phyloP scores from a whole-genome alignment of 75 land plant species.

The Pinus taeda region DNA sequence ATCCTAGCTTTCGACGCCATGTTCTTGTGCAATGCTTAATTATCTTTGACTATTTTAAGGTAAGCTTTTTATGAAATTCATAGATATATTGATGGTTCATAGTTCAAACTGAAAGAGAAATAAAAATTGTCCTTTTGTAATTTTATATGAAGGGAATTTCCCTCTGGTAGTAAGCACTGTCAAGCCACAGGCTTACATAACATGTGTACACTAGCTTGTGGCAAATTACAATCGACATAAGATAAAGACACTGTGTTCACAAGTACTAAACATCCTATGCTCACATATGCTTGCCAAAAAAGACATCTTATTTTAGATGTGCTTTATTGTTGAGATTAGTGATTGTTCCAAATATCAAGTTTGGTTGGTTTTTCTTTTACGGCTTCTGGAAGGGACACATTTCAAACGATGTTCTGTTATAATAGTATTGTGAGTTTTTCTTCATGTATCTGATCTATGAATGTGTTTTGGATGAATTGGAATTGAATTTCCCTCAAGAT shows the following conservation, averaged over 20 bases:
- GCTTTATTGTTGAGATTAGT: background rate
- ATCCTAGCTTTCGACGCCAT: slow-evolving; percentile 97
- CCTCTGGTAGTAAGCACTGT: background rate
- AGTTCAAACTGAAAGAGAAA: no score
- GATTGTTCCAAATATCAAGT: background rate
- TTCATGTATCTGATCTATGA: background rate
- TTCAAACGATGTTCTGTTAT: no score
- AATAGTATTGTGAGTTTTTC: no score
- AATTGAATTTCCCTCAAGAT: no score
- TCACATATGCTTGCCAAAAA: background rate
- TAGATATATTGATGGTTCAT: background rate
- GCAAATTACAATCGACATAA: background rate
- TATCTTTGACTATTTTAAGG: slow-evolving; percentile 89
- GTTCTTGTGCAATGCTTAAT: slow-evolving; percentile 95
- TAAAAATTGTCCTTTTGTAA: background rate
- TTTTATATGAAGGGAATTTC: background rate
- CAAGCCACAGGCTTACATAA: background rate
- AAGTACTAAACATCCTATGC: background rate
- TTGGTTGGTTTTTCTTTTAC: background rate
- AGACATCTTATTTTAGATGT: background rate
- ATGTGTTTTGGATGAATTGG: no score
- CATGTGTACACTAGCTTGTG: background rate
- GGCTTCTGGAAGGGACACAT: background rate
- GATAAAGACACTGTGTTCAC: background rate
- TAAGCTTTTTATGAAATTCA: no score